A percentile compares a stretch with the other conserved stretches of the same genome.
Evolutionary conservation across 2,329 filamentous ascomycete species (phyloP).

Genomic region (Pseudogymnoascus sp.): DNA sequence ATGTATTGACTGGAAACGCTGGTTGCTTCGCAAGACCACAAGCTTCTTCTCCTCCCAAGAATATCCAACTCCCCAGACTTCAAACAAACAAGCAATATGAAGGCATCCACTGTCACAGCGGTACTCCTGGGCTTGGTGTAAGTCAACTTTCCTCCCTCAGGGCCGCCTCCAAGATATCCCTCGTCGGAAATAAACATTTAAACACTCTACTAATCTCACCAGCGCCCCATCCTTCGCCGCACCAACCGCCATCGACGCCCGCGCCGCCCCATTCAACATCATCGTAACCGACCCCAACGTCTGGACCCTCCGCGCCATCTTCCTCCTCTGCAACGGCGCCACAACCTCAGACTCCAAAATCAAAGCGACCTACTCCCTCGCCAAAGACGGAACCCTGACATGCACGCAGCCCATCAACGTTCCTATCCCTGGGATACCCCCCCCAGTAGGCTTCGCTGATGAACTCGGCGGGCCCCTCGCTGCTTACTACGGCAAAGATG

Average conservation of each 20-base stretch:
- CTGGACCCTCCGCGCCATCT: background rate
- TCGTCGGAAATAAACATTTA: background rate
- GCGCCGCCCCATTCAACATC: background rate
- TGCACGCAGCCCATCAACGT: conserved; percentile 5
- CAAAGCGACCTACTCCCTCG: background rate
- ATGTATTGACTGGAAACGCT: background rate
- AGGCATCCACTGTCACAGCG: background rate
- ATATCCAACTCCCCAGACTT: background rate
- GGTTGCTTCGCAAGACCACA: background rate
- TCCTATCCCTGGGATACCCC: background rate
- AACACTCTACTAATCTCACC: background rate
- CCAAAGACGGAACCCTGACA: background rate
- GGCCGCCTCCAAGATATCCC: background rate
- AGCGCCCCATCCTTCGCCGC: background rate
- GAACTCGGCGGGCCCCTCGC: background rate
- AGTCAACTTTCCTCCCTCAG: background rate
- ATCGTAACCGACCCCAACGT: background rate
- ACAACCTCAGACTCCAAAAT: background rate
- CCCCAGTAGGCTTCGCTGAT: background rate
- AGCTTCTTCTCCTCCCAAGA: no score
- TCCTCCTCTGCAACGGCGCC: conserved; percentile 2
- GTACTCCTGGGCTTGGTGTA: background rate
- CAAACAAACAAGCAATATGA: background rate
- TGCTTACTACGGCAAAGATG: background rate
- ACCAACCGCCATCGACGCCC: background rate